Base-by-base conservation (phyloP, 306 rosid species). In the Gynostemma pentaphyllum region DNA sequence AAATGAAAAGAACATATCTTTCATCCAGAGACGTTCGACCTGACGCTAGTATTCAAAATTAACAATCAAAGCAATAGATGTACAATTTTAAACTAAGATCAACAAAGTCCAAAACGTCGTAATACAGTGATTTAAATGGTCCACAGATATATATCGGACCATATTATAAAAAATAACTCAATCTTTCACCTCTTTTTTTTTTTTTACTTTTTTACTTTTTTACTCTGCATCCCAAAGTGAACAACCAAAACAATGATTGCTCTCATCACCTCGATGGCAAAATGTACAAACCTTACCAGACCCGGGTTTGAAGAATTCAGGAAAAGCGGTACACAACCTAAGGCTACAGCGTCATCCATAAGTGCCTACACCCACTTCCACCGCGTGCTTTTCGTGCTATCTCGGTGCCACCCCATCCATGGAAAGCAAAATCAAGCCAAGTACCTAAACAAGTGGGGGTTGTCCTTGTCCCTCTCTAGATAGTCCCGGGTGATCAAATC, bases 381-480 rank as follows among this genome's bases (percentile, higher is more conserved):
- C 34, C 66, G 37, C 22, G 49, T 23, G 49, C 65, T 46, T 23
- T 22, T 14, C 50, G 16, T 61, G 66, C 36, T 6, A 61, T 14
- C 49, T 61, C 12, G 14, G 40, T 49, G 14, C 49, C 23, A 14
- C 66, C 14, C 49, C 7, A 8, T 34, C 36, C 4, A 3, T 61
- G 47, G 30, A 39, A 6, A 26, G 23, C 16, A 40, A 61, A 22
- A 49, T 75, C 72, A 89, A 5, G 87, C 95, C 68, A 89, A 74
- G 76, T 89, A 86, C 81, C 23, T 80, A 66, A 74, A 82, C 47
- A 62, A 65, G 72, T 79, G 78, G 0, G 83, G 79, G 62, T 78
- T 83, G 2, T 83, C 91, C 69, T 80, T 73, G 73, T 86, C 96
- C 69, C 96, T 80, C 75, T 89, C 91, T 67, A 89, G 64, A 53